Evolutionary conservation across 208 protist genomes (phyloP).

Genomic region (Trichomonas tenax): DNA sequence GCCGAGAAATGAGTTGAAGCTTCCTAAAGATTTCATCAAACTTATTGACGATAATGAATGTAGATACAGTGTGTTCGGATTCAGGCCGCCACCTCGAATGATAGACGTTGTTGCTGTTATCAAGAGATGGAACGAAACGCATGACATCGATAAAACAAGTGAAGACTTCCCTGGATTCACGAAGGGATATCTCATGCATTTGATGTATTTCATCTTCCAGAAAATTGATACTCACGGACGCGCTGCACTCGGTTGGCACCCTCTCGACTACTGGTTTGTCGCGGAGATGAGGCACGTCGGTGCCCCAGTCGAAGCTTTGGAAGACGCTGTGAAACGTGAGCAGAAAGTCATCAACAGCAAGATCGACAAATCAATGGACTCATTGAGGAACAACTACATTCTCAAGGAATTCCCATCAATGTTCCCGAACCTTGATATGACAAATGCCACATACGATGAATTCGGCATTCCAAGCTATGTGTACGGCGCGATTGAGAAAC

Average conservation of each 20-base stretch:
- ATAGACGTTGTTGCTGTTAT: background rate
- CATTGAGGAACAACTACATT: background rate
- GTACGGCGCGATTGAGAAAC: background rate
- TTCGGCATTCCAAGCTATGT: background rate
- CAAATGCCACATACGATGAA: background rate
- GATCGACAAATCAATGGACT: background rate
- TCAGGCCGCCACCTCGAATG: background rate
- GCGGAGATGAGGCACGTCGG: background rate
- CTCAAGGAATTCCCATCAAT: background rate
- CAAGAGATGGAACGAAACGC: background rate
- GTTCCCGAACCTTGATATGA: background rate
- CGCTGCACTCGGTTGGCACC: no score
- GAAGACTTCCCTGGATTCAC: background rate
- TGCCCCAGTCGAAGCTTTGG: background rate
- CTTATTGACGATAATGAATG: background rate
- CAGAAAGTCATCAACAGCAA: background rate
- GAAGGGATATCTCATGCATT: background rate
- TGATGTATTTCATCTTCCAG: background rate
- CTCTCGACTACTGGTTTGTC: background rate
- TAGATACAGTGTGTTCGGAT: background rate
- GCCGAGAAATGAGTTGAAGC: background rate
- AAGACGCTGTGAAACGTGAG: background rate
- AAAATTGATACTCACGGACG: no score
- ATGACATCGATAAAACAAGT: background rate
- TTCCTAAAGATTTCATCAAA: background rate